These are phyloP conservation scores for Tremellales sp. DNA, from an alignment of 1,284 basidiomycete genomes.

Conservation along the genomic window DNA sequence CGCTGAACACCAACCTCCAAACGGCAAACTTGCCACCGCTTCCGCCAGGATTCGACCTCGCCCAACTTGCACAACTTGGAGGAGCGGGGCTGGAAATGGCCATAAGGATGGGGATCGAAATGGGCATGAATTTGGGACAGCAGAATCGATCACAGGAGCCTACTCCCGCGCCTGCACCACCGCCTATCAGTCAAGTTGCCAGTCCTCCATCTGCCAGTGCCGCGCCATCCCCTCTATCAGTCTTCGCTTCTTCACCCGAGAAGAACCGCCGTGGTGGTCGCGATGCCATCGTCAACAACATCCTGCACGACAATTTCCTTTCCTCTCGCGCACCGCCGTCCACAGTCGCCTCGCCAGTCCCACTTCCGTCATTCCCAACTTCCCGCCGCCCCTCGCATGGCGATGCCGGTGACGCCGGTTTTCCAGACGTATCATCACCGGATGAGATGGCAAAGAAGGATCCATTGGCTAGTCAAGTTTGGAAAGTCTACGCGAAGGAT, in stretches of 20 bases:
- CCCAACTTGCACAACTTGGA: conserved; percentile 42
- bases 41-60: conserved; percentile 43
- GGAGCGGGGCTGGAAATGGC: conserved; percentile 48
- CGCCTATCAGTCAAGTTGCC: neutral
- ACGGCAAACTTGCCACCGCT: conserved; percentile 41
- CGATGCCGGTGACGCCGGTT: conserved; percentile 20
- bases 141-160: neutral
- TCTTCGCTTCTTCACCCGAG: conserved; percentile 4
- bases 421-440: conserved; percentile 18
- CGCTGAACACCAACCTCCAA: no score
- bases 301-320: conserved; percentile 46
- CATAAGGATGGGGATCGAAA: conserved; percentile 49
- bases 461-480: conserved; percentile 89
- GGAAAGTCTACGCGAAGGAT: conserved; percentile 91
- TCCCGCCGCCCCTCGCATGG: conserved; percentile 32
- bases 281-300: conserved; percentile 35
- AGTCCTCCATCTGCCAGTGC: neutral
- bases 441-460: conserved; percentile 59
- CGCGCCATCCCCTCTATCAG: conserved; percentile 1
- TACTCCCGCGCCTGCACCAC: conserved; percentile 1
- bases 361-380: conserved; percentile 12
- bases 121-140: conserved; percentile 40
- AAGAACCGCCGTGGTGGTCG: conserved; percentile 3
- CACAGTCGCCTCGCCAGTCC: conserved; percentile 22
- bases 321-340: conserved; percentile 16